These are phyloP conservation scores for Monosporascus sp. DNA, from an alignment of 2,329 filamentous ascomycete species.

Conservation along the genomic window DNA sequence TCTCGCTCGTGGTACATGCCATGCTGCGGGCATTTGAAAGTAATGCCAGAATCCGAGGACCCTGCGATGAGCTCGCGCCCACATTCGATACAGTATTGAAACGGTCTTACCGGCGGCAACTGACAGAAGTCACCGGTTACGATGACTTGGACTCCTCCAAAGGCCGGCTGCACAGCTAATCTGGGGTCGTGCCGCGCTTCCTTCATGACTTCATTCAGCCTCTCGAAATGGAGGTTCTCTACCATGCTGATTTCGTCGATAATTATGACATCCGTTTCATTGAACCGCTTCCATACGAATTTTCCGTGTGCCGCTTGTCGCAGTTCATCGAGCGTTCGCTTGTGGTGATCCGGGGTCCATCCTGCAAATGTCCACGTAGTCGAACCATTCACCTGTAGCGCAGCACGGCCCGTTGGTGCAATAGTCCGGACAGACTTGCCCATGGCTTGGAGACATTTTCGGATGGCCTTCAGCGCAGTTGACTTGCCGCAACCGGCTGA, in stretches of 20 bases:
- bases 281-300: constrained; percentile 31
- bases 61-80: constrained; percentile 24
- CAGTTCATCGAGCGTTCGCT: constrained; percentile 32
- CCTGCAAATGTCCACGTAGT: constrained; percentile 55
- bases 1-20: constrained; percentile 39
- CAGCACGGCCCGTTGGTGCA: constrained; percentile 56
- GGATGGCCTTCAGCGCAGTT: constrained; percentile 47
- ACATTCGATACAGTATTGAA: constrained; percentile 45
- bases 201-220: constrained; percentile 45
- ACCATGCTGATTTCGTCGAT: constrained; percentile 66
- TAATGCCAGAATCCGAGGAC: constrained; percentile 10
- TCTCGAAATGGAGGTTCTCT: constrained; percentile 47
- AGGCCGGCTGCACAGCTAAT: constrained; percentile 14
- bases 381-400: constrained; percentile 49
- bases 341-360: constrained; percentile 44
- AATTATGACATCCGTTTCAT: constrained; percentile 47
- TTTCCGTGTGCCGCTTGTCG: constrained; percentile 24
- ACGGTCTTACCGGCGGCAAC: constrained; percentile 54
- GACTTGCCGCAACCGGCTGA: constrained; percentile 58
- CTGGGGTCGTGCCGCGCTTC: constrained; percentile 15
- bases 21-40: constrained; percentile 29
- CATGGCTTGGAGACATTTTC: constrained; percentile 28
- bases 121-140: constrained; percentile 58
- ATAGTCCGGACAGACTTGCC: constrained; percentile 42
- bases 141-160: constrained; percentile 48